Percentiles rank a stretch among this genome's conserved stretches.
Evolutionary conservation across 2,329 filamentous ascomycete genomes (phyloP).

Genomic region (Fonsecaea erecta): DNA sequence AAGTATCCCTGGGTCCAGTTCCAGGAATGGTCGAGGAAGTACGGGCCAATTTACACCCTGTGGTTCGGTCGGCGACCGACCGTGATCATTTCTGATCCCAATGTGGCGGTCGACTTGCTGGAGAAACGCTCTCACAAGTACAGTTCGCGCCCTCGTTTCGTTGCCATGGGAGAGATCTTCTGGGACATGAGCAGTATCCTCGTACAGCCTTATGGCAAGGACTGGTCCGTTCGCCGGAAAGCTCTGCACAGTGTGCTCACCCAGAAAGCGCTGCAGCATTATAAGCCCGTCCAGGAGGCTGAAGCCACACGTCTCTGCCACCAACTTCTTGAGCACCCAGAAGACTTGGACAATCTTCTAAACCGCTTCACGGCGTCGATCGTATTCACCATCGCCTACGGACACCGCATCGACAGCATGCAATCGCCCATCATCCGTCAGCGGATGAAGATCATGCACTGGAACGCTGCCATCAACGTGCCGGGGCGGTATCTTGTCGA

Average conservation of each 20-base stretch:
- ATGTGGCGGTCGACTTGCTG: slow-evolving; percentile 45
- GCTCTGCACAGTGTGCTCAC: slow-evolving; percentile 52
- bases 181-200: slow-evolving; percentile 41
- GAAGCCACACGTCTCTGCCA: slow-evolving; percentile 42
- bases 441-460: slow-evolving; percentile 44
- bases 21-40: slow-evolving; percentile 43
- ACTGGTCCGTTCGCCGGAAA: slow-evolving; percentile 43
- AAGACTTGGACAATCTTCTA: slow-evolving; percentile 44
- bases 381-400: slow-evolving; percentile 47
- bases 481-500: slow-evolving; percentile 48
- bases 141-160: slow-evolving; percentile 44
- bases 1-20: slow-evolving; percentile 41
- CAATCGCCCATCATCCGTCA: slow-evolving; percentile 42
- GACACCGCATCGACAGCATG: slow-evolving; percentile 43
- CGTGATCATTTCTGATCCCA: slow-evolving; percentile 44
- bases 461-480: slow-evolving; percentile 44
- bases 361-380: slow-evolving; percentile 47
- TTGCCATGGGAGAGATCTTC: slow-evolving; percentile 38
- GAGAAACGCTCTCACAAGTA: slow-evolving; percentile 48
- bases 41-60: slow-evolving; percentile 44
- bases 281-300: slow-evolving; percentile 41
- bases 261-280: slow-evolving; percentile 45
- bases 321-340: slow-evolving; percentile 41
- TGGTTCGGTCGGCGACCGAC: slow-evolving; percentile 38
- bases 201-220: slow-evolving; percentile 55